Conservation (phyloP, 139 green algal species). For the Diplosphaera chodatii region DNA sequence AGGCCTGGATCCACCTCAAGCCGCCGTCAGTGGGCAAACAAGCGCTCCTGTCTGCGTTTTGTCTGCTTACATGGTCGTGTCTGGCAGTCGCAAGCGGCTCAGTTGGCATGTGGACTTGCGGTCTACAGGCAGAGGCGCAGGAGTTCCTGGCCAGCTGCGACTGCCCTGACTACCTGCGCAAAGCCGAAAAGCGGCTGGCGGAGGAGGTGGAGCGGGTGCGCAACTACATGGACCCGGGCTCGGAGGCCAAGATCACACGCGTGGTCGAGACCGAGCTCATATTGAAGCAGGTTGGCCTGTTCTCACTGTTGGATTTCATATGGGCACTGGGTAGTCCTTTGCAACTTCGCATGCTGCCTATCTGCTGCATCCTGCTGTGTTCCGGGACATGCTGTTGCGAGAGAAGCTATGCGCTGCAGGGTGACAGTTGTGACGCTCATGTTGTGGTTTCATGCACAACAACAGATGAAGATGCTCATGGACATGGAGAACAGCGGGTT, state of each 20-base stretch:
- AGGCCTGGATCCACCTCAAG: neutral
- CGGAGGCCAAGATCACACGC: slow-evolving; percentile 60
- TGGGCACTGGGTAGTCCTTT: too few relatives aligned
- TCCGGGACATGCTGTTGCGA: neutral
- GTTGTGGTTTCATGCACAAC: neutral
- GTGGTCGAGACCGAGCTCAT: slow-evolving; percentile 89
- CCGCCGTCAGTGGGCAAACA: too few relatives aligned
- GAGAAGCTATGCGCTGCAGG: neutral
- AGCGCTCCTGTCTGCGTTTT: too few relatives aligned
- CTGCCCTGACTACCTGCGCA: slow-evolving; percentile 85
- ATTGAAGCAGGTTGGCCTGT: slow-evolving; percentile 46
- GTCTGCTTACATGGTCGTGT: too few relatives aligned
- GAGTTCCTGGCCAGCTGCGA: slow-evolving; percentile 64
- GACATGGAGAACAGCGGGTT: slow-evolving; percentile 90
- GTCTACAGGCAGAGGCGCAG: slow-evolving; percentile 67
- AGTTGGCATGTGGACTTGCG: too few relatives aligned
- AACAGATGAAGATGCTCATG: slow-evolving; percentile 79
- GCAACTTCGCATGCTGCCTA: too few relatives aligned
- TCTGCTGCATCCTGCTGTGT: neutral
- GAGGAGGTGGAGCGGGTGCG: slow-evolving; percentile 86
- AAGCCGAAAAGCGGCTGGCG: slow-evolving; percentile 71
- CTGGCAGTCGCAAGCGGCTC: too few relatives aligned
- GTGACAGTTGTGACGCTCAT: neutral
- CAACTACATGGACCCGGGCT: slow-evolving; percentile 79
- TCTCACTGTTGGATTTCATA: neutral